Evolutionary conservation across 208 protist species (phyloP), one percentile per base, ranked within the genome.

Genomic region (Balamuthia mandrillaris): DNA sequence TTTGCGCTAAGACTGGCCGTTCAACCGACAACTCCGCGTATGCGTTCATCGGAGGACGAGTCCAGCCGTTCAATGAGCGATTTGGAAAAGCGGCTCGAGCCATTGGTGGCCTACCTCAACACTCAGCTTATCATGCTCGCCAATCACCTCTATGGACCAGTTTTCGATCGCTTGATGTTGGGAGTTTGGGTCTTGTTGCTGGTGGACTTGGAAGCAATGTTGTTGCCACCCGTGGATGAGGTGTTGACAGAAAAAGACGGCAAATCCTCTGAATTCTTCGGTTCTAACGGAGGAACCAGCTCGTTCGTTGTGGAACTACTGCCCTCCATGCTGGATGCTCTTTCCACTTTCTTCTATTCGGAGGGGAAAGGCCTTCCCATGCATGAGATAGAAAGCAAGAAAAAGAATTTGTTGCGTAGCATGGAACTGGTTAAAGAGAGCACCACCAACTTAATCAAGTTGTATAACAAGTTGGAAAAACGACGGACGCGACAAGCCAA

Each of bases 101-200:
- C 70, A 4, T 37, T 79, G 16, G 58, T 79, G 29, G 70, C 70
- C 70, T 79, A 79, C 21, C 70, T 79, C 47, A 79, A 47, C 70
- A 79, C 70, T 10, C 70, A 79, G 51, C 31, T 79, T n/a, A 79
- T 79, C 51, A 47, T 79, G 47, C 51, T 79, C 45, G 52, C 70
- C 45, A 47, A 79, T 27, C 52, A 79, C 35, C 27, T 79, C 14
- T 79, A 79, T 31, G 52, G 52, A 41, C 70, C 70, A 10, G 70
- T 79, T 29, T 79, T 79, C 31, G 70, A 60, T 16, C 51, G 27
- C 16, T 31, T 79, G 37, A 31, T 79, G 21, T 29, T 60, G 7
- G 70, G 70, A 10, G 70, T 79, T 18, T 79, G 70, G 70, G 27
- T 31, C 29, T 47, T 79, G 31, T 37, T 79, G 39, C 42, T 79